Conservation (phyloP, 495 filamentous ascomycete genomes). For the Acidomyces sp. region DNA sequence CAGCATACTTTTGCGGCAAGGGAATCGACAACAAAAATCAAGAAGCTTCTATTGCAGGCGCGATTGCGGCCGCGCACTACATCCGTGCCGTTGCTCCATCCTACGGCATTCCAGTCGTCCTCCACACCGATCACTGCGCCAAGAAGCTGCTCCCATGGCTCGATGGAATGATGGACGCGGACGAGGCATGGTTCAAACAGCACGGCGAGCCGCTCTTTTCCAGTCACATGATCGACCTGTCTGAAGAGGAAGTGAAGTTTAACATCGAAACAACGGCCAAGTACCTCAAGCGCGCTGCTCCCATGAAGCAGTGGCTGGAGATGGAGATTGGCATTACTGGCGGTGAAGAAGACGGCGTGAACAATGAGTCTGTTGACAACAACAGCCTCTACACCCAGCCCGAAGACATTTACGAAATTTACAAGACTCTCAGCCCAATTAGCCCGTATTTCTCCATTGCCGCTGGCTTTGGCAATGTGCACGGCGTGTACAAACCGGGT, state of each 20-base stretch:
- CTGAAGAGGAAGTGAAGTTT: constrained; percentile 71
- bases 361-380: constrained; percentile 86
- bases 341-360: constrained; percentile 89
- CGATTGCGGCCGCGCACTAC: constrained; percentile 82
- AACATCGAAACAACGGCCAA: constrained; percentile 85
- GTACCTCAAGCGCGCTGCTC: constrained; percentile 80
- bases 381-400: constrained; percentile 94
- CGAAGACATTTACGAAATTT: constrained; percentile 27
- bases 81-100: constrained; percentile 75
- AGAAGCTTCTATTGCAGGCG: constrained; percentile 73
- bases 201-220: constrained; percentile 82
- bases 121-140: constrained; percentile 61
- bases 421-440: constrained; percentile 41
- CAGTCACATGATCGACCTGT: constrained; percentile 94
- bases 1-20: constrained; percentile 91
- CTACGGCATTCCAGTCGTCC: constrained; percentile 82
- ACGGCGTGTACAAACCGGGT: constrained; percentile 98
- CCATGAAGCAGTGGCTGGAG: constrained; percentile 98
- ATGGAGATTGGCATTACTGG: constrained; percentile 96
- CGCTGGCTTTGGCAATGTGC: constrained; percentile 96
- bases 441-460: constrained; percentile 94
- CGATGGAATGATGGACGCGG: constrained; percentile 84
- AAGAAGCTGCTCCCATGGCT: constrained; percentile 53
- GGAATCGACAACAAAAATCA: constrained; percentile 78
- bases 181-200: constrained; percentile 85